These are phyloP conservation scores for Tuber borchii DNA, from an alignment of 495 filamentous ascomycete species.

Conservation along the genomic window DNA sequence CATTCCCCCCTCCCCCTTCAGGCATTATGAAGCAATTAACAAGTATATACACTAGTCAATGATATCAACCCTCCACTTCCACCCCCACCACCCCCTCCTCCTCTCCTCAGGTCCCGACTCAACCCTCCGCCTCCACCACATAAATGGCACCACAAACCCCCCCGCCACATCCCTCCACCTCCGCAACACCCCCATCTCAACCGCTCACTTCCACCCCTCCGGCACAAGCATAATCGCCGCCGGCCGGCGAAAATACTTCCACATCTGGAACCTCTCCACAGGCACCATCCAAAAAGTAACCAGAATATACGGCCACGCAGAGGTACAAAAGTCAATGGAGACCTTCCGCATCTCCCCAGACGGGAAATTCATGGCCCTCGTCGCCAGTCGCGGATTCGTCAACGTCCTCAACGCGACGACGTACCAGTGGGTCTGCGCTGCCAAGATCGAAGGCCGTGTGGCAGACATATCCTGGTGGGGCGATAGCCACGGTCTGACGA, in stretches of 20 bases:
- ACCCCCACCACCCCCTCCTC: slow-evolving; percentile 77
- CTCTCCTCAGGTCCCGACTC: slow-evolving; percentile 80
- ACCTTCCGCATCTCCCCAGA: slow-evolving; percentile 76
- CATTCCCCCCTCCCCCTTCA: background rate
- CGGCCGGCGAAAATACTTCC: slow-evolving; percentile 82
- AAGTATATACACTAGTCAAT: slow-evolving; percentile 51
- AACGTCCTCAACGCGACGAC: slow-evolving; percentile 77
- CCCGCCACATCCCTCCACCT: slow-evolving; percentile 84
- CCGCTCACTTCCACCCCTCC: slow-evolving; percentile 63
- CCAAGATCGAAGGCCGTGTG: slow-evolving; percentile 73
- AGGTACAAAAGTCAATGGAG: slow-evolving; percentile 78
- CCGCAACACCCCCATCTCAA: slow-evolving; percentile 68
- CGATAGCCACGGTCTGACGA: slow-evolving; percentile 61
- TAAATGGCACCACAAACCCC: slow-evolving; percentile 75
- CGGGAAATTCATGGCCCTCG: slow-evolving; percentile 73
- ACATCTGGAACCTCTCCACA: slow-evolving; percentile 79
- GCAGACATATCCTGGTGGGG: slow-evolving; percentile 89
- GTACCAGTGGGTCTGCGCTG: slow-evolving; percentile 79
- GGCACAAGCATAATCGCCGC: slow-evolving; percentile 72
- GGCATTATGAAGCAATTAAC: no score
- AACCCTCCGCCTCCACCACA: slow-evolving; percentile 79
- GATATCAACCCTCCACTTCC: slow-evolving; percentile 79
- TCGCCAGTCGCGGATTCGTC: slow-evolving; percentile 73
- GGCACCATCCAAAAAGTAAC: slow-evolving; percentile 72
- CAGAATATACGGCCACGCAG: slow-evolving; percentile 69